These are phyloP conservation scores for Cladosporium sphaerospermum DNA, from an alignment of 2,329 filamentous ascomycete genomes.

Conservation along the genomic window DNA sequence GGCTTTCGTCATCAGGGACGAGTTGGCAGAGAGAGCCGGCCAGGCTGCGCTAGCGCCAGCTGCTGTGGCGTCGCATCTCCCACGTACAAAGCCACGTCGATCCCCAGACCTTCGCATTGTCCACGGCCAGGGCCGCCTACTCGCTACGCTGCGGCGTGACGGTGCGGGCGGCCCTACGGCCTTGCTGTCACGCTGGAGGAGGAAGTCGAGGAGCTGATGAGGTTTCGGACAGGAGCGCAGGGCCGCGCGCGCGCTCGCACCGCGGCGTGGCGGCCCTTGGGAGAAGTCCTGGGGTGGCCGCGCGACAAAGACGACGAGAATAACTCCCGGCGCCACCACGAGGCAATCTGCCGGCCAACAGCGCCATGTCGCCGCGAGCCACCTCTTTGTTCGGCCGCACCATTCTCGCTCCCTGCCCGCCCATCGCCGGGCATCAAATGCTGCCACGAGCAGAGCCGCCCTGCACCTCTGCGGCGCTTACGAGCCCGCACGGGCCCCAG, in stretches of 20 bases:
- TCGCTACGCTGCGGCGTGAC: slow-evolving; percentile 6
- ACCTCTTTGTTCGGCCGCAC: slow-evolving; percentile 13
- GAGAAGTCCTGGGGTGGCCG: slow-evolving; percentile 10
- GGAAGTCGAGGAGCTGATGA: slow-evolving; percentile 7
- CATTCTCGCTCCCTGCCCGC: no score
- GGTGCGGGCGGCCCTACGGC: slow-evolving; percentile 7
- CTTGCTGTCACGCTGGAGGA: slow-evolving; percentile 9
- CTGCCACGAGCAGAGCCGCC: slow-evolving; percentile 15
- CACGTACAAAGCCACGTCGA: slow-evolving; percentile 8
- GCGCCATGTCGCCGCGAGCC: slow-evolving; percentile 7
- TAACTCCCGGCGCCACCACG: slow-evolving; percentile 1
- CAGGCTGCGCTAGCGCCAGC: slow-evolving; percentile 1
- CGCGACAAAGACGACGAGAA: slow-evolving; percentile 6
- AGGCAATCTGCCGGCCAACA: slow-evolving; percentile 1
- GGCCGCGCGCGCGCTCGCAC: background rate
- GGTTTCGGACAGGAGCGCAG: slow-evolving; percentile 2
- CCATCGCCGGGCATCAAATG: no score
- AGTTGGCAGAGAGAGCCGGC: slow-evolving; percentile 5
- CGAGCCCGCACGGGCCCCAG: slow-evolving; percentile 9
- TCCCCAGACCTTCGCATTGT: slow-evolving; percentile 5
- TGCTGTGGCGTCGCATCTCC: slow-evolving; percentile 4
- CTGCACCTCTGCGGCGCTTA: slow-evolving; percentile 10
- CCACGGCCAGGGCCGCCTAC: background rate
- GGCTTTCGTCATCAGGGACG: background rate
- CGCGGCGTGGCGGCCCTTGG: slow-evolving; percentile 1